Base-by-base conservation (phyloP, 129 eudicot genomes). In the Escallonia herrerae region DNA sequence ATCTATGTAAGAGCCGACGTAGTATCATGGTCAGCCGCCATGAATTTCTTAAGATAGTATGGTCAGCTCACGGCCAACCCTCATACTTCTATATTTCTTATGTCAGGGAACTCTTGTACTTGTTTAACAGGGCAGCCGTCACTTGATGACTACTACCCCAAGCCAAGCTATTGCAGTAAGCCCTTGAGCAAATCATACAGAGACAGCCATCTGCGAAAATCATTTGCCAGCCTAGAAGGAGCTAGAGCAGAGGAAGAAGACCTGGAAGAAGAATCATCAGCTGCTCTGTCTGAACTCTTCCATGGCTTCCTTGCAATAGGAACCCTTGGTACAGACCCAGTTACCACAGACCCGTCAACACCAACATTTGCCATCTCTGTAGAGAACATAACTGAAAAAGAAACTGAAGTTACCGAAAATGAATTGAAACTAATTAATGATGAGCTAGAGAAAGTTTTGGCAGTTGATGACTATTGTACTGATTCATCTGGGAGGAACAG, bases 281-380 rank as follows among this genome's bases (percentile, higher is more conserved):
- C 76, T 59, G 82, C 56, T 2, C 67, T 72, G 37, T 69, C 90
- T 22, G 90, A 83, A 38, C 74, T 80, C 53, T 91, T 88, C 65
- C 91, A 91, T 40, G 96, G 96, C 53, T 85, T 88, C 62, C 85
- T 91, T 49, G 84, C 96, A 61, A 91, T 88, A 12, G 98, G 96
- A 40, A 91, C 98, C 51, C 82, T 91, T 12, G 90, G 94, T 40
- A 66, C 74, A 6, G 87, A 80, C 38, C 71, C 84, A 10, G 64
- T 74, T 60, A 62, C 60, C 41, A 44, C 76, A 59, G 86, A 79
- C 61, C 87, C 96, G 50, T 69, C 82, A 64, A 88, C 96, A n/a
- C 96, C 96, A 44, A 81, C 83, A 66, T 85, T 85, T 66, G 66
- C 80, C 68, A 70, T 79, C 78, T 79, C 84, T n/a, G 72, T 82